Evolutionary conservation across 192 early-diverging fungal species (phyloP), one percentile per base, ranked within the genome.

Genomic region (Backusella tarrabulga): DNA sequence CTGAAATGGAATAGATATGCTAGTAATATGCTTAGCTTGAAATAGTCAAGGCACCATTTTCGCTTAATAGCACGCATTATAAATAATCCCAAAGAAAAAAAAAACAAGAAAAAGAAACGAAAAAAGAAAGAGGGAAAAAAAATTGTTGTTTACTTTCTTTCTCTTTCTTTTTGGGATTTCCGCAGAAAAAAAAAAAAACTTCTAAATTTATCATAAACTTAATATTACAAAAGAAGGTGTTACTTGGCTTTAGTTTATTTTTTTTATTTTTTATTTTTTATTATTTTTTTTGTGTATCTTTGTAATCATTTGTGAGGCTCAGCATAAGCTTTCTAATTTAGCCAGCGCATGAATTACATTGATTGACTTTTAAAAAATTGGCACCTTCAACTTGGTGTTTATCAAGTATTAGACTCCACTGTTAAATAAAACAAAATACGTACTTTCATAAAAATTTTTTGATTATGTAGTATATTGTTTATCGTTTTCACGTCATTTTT

Each of bases 11-110:
- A 63, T 26, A 26, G 8, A 5, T 12, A 63, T 29, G 29, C 4
- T 11, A 63, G 26, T 29, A 63, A 29, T 29, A 63, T 26, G 56
- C 23, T 60, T 60, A 60, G 9, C 56, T 29, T 60, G 56, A 60
- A 60, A 60, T 60, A 60, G 8, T 60, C 56, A 60, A 60, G 56
- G 56, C 56, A 60, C 56, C 56, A 60, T 60, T 60, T 60, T 60
- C 56, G 21, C 6, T 60, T 60, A 29, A 60, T 60, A 14, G 23
- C 56, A 60, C 56, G 56, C 56, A 60, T 60, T 23, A 26, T 26
- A 12, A 60, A 60, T 29, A 60, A 26, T 14, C 29, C 46, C 15
- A 17, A 60, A 60, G 12, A 26, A 21, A 23, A n/a, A 56, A 21
- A 56, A 6, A 56, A 21, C 1, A 21, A 23, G 7, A 2, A 7